Base-by-base conservation (phyloP, 2,329 filamentous ascomycete genomes). In the Talaromyces rugulosus region DNA sequence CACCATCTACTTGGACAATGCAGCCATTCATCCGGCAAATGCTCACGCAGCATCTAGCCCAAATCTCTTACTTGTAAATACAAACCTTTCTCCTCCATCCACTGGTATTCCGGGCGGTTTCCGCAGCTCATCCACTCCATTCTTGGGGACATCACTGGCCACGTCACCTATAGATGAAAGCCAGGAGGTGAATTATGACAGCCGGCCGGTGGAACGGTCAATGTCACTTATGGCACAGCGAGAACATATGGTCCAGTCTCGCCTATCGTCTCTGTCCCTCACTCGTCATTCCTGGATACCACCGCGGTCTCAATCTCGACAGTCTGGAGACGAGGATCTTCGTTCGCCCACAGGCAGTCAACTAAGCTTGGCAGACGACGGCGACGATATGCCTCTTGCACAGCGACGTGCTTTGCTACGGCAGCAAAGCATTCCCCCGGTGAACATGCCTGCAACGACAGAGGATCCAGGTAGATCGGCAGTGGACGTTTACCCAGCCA, bases 341-440 rank as follows among this genome's bases (percentile, higher is more conserved):
- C 62, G 63, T 28, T 59, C 42, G 44, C 12, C 64, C 65, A 55
- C 59, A 65, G 51, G 18, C 44, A 63, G 64, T 42, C 62, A 62
- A 55, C 18, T 53, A 27, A 68, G 66, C 27, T 63, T 71, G 8
- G 72, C 71, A 23, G 70, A 58, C 33, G 61, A 63, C 78, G 18
- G 5, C 11, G 83, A 85, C 66, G 78, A 82, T 1, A 81, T 94
- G 66, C 88, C 90, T 0, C 81, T 95, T 18, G 89, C 86, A 50
- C 85, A 89, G 68, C 87, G 90, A 51, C 83, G 83, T 60, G 77
- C 84, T 53, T 74, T 89, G 31, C 85, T 90, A 60, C 76, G 77
- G n/a, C 85, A 84, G 34, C 82, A 84, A 50, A 81, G 36, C 23
- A 11, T 57, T 8, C 47, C 36, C 2, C 56, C 60, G 23, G 33